Evolutionary conservation across 2,329 filamentous ascomycete genomes (phyloP).

Genomic region (Corynespora cassiicola): DNA sequence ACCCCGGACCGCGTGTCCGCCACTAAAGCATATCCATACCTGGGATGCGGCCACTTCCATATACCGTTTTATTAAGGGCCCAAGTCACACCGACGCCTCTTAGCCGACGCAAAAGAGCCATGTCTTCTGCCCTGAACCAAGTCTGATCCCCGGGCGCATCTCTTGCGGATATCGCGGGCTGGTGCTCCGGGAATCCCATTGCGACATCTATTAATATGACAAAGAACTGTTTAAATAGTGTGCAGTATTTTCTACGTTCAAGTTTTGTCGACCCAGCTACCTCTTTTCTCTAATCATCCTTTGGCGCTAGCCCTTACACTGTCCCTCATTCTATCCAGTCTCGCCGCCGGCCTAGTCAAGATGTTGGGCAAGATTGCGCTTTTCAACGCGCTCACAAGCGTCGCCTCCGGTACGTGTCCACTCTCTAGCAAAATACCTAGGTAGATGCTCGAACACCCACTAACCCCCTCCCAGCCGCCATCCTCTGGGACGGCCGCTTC

Average conservation of each 20-base stretch:
- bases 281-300: constrained; percentile 16
- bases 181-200: too few relatives aligned
- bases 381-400: constrained; percentile 36
- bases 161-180: too few relatives aligned
- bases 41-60: constrained; percentile 38
- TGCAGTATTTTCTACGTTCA: constrained; percentile 8
- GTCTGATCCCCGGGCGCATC: too few relatives aligned
- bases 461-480: constrained; percentile 46
- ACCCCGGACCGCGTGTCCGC: constrained; percentile 43
- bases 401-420: constrained; percentile 32
- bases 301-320: constrained; percentile 12
- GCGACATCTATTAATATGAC: constrained; percentile 9
- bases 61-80: constrained; percentile 42
- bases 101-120: too few relatives aligned
- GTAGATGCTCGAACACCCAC: constrained; percentile 2
- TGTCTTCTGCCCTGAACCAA: too few relatives aligned
- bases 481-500: constrained; percentile 72
- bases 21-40: constrained; percentile 27
- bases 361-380: constrained; percentile 42
- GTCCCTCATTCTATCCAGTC: not conserved
- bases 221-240: constrained; percentile 27
- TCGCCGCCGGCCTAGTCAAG: too few relatives aligned
- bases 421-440: not conserved
- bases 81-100: constrained; percentile 31
- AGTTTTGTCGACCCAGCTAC: constrained; percentile 9